These are phyloP conservation scores for Microsporum canis DNA, from an alignment of 2,329 filamentous ascomycete species.

Conservation along the genomic window DNA sequence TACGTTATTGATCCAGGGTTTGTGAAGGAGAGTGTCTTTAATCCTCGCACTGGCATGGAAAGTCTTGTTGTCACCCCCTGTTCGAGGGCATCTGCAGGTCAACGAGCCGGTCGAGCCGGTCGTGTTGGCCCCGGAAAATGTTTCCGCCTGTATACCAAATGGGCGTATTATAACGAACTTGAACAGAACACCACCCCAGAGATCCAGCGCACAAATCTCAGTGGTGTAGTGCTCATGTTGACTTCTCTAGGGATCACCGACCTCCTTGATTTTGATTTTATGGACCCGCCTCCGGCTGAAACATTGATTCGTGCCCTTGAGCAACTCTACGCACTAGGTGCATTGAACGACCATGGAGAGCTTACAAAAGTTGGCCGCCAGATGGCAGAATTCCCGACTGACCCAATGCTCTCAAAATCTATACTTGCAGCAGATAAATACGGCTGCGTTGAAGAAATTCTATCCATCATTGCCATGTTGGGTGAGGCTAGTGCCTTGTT, in stretches of 20 bases:
- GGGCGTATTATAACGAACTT: slow-evolving; percentile 88
- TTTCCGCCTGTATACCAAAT: slow-evolving; percentile 87
- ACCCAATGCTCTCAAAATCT: slow-evolving; percentile 81
- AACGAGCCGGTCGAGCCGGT: slow-evolving; percentile 83
- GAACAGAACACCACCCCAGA: slow-evolving; percentile 86
- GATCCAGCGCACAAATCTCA: slow-evolving; percentile 83
- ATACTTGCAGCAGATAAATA: slow-evolving; percentile 81
- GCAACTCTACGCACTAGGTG: slow-evolving; percentile 80
- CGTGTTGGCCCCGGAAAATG: slow-evolving; percentile 87
- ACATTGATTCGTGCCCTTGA: slow-evolving; percentile 82
- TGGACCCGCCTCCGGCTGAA: slow-evolving; percentile 84
- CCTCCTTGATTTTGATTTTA: slow-evolving; percentile 86
- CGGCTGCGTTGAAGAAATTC: slow-evolving; percentile 84
- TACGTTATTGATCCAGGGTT: slow-evolving; percentile 95
- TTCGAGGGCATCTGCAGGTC: slow-evolving; percentile 83
- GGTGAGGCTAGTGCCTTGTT: slow-evolving; percentile 81
- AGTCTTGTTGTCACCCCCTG: slow-evolving; percentile 83
- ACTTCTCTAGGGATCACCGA: slow-evolving; percentile 90
- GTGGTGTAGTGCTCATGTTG: slow-evolving; percentile 68
- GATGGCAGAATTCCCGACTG: slow-evolving; percentile 90
- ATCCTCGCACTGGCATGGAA: slow-evolving; percentile 83
- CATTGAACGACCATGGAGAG: slow-evolving; percentile 76
- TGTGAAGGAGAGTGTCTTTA: slow-evolving; percentile 91
- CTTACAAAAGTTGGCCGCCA: slow-evolving; percentile 83
- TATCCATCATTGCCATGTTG: slow-evolving; percentile 91